Conservation (phyloP, 148 eudicot genomes). For the Spergularia bocconei region DNA sequence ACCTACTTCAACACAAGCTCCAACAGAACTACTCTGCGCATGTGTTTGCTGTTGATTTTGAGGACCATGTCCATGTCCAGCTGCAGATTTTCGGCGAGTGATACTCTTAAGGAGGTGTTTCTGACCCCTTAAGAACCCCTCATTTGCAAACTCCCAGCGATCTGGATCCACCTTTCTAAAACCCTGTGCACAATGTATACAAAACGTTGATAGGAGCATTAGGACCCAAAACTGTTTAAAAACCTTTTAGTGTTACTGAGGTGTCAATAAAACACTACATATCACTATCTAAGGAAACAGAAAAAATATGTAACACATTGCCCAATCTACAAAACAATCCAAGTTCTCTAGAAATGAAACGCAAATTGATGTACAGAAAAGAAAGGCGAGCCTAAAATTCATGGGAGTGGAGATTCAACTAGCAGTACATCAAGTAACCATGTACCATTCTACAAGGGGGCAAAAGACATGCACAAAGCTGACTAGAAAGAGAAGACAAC, state of each 20-base stretch:
- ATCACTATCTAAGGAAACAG: background rate
- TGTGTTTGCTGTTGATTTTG: constrained; percentile 43
- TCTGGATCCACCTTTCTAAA: constrained; percentile 83
- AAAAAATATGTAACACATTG: background rate
- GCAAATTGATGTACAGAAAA: background rate
- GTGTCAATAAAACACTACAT: background rate
- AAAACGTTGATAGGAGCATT: background rate
- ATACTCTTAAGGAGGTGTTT: constrained; percentile 59
- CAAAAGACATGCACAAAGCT: background rate
- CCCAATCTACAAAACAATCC: background rate
- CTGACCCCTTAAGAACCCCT: constrained; percentile 71
- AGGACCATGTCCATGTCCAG: constrained; percentile 40
- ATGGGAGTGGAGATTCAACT: background rate
- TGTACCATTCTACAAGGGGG: background rate
- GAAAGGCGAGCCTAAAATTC: background rate
- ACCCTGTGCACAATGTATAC: constrained; percentile 43
- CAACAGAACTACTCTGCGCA: constrained; percentile 43
- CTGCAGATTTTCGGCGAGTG: constrained; percentile 48
- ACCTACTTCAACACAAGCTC: constrained; percentile 68
- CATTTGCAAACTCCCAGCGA: constrained; percentile 80
- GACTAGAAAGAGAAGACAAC: background rate
- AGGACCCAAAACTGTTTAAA: background rate
- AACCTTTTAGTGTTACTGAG: background rate
- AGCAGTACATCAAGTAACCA: background rate
- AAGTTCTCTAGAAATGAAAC: background rate